Evolutionary conservation across 768 basidiomycete genomes (phyloP).

Genomic region (Suillus weaverae): DNA sequence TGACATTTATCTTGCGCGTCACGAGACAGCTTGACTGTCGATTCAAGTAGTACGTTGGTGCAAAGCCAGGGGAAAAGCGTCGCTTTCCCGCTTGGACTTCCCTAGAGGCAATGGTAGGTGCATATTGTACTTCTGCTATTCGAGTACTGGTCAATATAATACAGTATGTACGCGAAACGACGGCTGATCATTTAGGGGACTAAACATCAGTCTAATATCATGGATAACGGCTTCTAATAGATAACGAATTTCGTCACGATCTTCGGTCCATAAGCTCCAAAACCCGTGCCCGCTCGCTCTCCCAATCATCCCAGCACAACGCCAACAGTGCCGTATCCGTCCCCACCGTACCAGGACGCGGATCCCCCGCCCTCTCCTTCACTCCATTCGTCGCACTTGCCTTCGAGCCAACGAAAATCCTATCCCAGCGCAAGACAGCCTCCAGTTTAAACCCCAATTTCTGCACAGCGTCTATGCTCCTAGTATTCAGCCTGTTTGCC

Average conservation of each 20-base stretch:
- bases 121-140: background rate
- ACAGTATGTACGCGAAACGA: background rate
- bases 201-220: background rate
- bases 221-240: background rate
- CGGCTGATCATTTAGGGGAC: background rate
- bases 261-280: constrained; percentile 11
- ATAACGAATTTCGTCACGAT: background rate
- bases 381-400: constrained; percentile 37
- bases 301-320: constrained; percentile 43
- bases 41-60: background rate
- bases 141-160: background rate
- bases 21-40: background rate
- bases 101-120: background rate
- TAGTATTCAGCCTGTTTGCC: constrained; percentile 46
- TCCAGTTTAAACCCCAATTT: constrained; percentile 63
- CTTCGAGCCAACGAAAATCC: constrained; percentile 44
- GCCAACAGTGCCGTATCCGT: constrained; percentile 40
- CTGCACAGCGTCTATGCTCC: constrained; percentile 52
- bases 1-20: background rate
- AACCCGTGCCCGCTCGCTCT: constrained; percentile 13
- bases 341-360: constrained; percentile 24
- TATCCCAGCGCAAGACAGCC: constrained; percentile 53
- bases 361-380: constrained; percentile 32
- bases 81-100: background rate
- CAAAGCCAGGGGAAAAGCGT: background rate